phyloP scores from a whole-genome alignment of 2,329 filamentous ascomycete species.

The Botrytis medusae region DNA sequence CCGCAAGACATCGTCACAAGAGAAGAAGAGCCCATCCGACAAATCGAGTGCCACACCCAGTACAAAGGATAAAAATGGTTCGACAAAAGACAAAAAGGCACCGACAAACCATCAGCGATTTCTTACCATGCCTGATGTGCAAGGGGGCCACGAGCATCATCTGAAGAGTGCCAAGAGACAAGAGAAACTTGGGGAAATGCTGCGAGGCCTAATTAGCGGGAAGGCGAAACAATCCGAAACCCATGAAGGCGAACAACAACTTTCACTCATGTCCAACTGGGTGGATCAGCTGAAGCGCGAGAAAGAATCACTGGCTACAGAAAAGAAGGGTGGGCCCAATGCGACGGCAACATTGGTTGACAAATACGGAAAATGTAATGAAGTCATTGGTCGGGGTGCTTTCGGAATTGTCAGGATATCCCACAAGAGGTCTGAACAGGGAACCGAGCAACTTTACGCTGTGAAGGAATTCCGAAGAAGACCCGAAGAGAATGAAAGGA shows the following conservation, averaged over 20 bases:
- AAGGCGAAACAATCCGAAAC: constrained; percentile 73
- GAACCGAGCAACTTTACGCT: constrained; percentile 87
- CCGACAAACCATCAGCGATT: constrained; percentile 47
- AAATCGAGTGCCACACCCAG: constrained; percentile 6
- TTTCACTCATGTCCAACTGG: constrained; percentile 94
- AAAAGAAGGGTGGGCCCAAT: constrained; percentile 75
- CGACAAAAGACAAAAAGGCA: constrained; percentile 37
- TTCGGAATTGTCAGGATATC: constrained; percentile 98
- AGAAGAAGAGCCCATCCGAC: constrained; percentile 42
- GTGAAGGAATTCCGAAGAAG: constrained; percentile 97
- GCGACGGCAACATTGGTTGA: constrained; percentile 80
- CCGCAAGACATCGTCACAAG: constrained; percentile 48
- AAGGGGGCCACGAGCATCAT: constrained; percentile 80
- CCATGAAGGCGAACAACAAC: constrained; percentile 68
- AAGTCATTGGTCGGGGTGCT: constrained; percentile 91
- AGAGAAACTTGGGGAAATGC: constrained; percentile 91
- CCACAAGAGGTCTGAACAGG: constrained; percentile 86
- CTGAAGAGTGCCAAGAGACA: constrained; percentile 88
- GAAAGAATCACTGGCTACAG: constrained; percentile 71
- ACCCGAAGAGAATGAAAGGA: constrained; percentile 92
- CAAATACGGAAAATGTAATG: constrained; percentile 98
- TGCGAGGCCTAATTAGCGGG: constrained; percentile 77
- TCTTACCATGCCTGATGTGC: constrained; percentile 48
- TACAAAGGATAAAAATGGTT: constrained; percentile 31
- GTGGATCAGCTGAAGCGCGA: constrained; percentile 90